Base-by-base conservation (phyloP, 2,329 filamentous ascomycete genomes). In the Dothistroma pini region DNA sequence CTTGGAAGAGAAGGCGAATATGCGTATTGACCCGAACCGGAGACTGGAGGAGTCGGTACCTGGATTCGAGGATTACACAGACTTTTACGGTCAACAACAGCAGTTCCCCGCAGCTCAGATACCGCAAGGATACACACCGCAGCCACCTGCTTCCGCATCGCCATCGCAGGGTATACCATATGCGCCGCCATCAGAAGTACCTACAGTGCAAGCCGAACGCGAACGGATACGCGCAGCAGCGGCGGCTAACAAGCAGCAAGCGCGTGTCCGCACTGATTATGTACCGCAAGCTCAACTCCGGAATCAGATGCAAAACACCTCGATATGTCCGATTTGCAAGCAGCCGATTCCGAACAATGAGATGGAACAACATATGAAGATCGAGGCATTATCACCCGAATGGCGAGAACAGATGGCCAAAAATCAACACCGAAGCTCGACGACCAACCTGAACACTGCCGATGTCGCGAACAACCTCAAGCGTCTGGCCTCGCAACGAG, bases 381-480 rank as follows among this genome's bases (percentile, higher is more conserved):
- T 97, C 73, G 93, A 97, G 77, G 83, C 97, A 52, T 84, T 97
- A 61, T 93, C 97, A 74, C 93, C 93, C 0, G 86, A 89, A 61
- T 97, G 93, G 93, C 96, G 96, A 75, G 93, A 97, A 74, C 93
- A 97, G 75, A 91, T 92, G 68, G 89, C 90, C 60, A 96, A 96
- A 75, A 87, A 90, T 16, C 91, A 96, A 51, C 86, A 89, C 12
- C 88, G 93, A 64, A 91, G 89, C 66, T 86, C 90, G 1, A 93
- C 90, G 0, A 96, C 92, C 10, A 97, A 96, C 70, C 78, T 96
- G 10, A 90, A 89, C 0, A 93, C 91, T 3, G 86, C 84, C 35
- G 93, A 97, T 69, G 91, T 96, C 51, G 93, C 92, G 56, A 93
- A 91, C 75, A 97, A 97, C 74, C 84, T 97, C 65, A 97, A 97